A percentile compares a stretch with the other conserved stretches of the same genome.
These are phyloP conservation scores for Cucumis sativus DNA, from an alignment of 306 rosid genomes.

Conservation along the genomic window DNA sequence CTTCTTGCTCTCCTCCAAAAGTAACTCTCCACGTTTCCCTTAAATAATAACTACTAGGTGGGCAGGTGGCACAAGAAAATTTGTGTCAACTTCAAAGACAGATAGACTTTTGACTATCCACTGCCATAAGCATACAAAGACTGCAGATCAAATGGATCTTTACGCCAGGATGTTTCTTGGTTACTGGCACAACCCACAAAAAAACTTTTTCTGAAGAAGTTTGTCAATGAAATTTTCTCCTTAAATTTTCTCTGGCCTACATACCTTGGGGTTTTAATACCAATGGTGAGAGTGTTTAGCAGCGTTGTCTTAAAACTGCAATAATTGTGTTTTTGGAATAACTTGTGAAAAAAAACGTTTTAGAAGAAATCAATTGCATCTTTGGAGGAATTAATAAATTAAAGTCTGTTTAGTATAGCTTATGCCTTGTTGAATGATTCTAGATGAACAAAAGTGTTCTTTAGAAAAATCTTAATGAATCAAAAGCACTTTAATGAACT, in stretches of 20 bases:
- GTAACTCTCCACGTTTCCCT: background rate
- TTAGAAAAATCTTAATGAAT: too few species aligned
- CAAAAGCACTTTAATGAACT: too few species aligned
- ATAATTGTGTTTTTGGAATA: too few species aligned
- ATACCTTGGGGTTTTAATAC: background rate
- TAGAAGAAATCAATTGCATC: too few species aligned
- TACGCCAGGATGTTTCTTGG: background rate
- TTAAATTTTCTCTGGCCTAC: background rate
- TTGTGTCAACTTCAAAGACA: background rate
- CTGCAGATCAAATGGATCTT: background rate
- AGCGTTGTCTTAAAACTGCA: too few species aligned
- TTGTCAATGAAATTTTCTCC: background rate
- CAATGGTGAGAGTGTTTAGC: background rate
- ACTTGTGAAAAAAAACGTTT: too few species aligned
- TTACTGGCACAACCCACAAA: background rate
- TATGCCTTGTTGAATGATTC: too few species aligned
- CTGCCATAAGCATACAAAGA: background rate
- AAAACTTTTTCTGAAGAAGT: background rate
- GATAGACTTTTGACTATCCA: background rate
- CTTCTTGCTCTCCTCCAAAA: background rate
- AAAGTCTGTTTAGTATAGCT: too few species aligned
- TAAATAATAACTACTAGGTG: background rate
- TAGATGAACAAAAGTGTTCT: too few species aligned
- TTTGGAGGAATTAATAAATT: too few species aligned
- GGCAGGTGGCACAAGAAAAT: background rate